Conservation (phyloP, 345 rosid genomes). For the Acer saccharum region DNA sequence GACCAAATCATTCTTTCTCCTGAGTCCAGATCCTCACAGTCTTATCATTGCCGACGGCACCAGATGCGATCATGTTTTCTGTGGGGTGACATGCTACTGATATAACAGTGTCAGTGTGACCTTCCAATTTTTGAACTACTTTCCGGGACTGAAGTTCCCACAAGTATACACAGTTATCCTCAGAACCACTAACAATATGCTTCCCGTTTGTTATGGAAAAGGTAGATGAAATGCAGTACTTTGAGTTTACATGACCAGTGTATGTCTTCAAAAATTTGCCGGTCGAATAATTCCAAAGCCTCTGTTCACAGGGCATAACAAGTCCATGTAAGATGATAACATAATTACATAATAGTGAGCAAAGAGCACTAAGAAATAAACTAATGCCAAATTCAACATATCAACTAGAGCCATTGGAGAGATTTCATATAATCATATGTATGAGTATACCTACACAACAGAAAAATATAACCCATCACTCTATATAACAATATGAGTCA, state of each 20-base stretch:
- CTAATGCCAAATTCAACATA: neutral
- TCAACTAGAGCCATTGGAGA: neutral
- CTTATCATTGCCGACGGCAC: conserved; percentile 76
- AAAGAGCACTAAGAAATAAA: neutral
- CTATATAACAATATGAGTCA: neutral
- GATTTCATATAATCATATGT: neutral
- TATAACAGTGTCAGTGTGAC: conserved; percentile 81
- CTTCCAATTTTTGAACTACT: conserved; percentile 88
- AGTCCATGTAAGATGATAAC: conserved; percentile 9
- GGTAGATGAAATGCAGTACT: conserved; percentile 69
- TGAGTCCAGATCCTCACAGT: conserved; percentile 84
- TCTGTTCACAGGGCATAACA: conserved; percentile 41
- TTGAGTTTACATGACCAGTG: conserved; percentile 68
- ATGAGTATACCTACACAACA: neutral
- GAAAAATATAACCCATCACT: neutral
- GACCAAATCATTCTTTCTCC: conserved; percentile 30
- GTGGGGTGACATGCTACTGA: conserved; percentile 85
- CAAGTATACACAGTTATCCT: conserved; percentile 76
- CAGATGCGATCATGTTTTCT: conserved; percentile 84
- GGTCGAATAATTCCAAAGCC: conserved; percentile 82
- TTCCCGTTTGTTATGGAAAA: conserved; percentile 85
- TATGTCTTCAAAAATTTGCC: conserved; percentile 86
- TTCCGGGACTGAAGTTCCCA: conserved; percentile 91
- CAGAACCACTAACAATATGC: conserved; percentile 84
- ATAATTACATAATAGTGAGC: neutral